Percentiles rank a stretch among this genome's conserved stretches.
These are phyloP conservation scores for Anthracocystis panici-leucophaei DNA, from an alignment of 1,284 basidiomycete genomes.

Conservation along the genomic window DNA sequence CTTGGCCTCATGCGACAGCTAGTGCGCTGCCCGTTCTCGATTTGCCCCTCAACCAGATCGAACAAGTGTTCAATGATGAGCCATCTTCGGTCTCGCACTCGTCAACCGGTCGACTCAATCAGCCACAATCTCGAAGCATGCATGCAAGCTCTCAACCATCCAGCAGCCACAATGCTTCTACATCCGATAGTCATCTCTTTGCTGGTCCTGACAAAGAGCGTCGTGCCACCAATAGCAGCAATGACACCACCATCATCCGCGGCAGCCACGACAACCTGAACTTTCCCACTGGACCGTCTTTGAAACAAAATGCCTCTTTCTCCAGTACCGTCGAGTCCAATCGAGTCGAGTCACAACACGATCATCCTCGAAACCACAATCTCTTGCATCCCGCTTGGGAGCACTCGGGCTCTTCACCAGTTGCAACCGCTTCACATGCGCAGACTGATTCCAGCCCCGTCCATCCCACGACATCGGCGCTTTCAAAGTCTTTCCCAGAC, in stretches of 20 bases:
- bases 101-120: neutral
- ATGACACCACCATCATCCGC: conserved; percentile 36
- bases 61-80: conserved; percentile 20
- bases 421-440: neutral
- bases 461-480: conserved; percentile 5
- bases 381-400: conserved; percentile 38
- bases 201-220: neutral
- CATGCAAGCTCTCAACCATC: neutral
- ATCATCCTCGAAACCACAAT: conserved; percentile 3
- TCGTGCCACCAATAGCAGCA: conserved; percentile 25
- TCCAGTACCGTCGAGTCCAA: conserved; percentile 16
- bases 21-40: conserved; percentile 33
- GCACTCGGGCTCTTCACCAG: conserved; percentile 10
- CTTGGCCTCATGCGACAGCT: neutral
- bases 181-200: no score
- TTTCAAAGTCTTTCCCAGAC: neutral
- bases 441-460: neutral
- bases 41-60: conserved; percentile 35
- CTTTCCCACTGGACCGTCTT: neutral
- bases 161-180: neutral
- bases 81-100: neutral
- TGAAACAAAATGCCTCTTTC: conserved; percentile 20
- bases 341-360: neutral
- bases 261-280: conserved; percentile 8
- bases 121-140: neutral